Conservation (phyloP, 805 yeast genomes). For the Aciculoconidium aculeatum region DNA sequence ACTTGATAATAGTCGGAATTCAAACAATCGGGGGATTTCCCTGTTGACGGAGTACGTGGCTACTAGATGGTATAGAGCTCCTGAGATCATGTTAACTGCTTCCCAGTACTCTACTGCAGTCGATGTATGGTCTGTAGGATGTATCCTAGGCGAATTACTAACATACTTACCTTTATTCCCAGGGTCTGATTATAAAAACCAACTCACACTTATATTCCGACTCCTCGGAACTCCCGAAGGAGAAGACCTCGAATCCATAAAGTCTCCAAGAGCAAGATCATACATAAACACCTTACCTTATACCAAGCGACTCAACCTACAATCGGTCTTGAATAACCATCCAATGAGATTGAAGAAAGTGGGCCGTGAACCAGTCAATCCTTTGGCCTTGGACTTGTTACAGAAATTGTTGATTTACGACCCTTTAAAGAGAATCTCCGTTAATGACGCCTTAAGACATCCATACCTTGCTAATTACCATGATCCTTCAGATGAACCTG, state of each 20-base stretch:
- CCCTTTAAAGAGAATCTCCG: constrained; percentile 7
- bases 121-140: constrained; percentile 79
- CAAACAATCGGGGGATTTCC: constrained; percentile 21
- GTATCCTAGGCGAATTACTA: constrained; percentile 68
- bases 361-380: constrained; percentile 15
- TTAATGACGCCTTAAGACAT: constrained; percentile 8
- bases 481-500: constrained; percentile 26
- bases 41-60: constrained; percentile 78
- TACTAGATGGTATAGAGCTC: constrained; percentile 81
- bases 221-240: constrained; percentile 62
- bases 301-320: constrained; percentile 14
- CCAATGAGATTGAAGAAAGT: constrained; percentile 14
- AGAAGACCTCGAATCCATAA: constrained; percentile 13
- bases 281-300: constrained; percentile 23
- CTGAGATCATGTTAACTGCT: constrained; percentile 72
- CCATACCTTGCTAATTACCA: constrained; percentile 8
- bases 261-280: constrained; percentile 19
- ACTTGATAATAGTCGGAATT: constrained; percentile 15
- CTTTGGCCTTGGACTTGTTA: constrained; percentile 21
- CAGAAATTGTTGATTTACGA: constrained; percentile 7
- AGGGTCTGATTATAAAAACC: constrained; percentile 70
- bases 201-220: constrained; percentile 58
- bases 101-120: constrained; percentile 72
- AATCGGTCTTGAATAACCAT: constrained; percentile 14
- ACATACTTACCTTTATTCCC: constrained; percentile 63